Conservation (phyloP, 305 asterid genomes). For the Solanum hybrid region DNA sequence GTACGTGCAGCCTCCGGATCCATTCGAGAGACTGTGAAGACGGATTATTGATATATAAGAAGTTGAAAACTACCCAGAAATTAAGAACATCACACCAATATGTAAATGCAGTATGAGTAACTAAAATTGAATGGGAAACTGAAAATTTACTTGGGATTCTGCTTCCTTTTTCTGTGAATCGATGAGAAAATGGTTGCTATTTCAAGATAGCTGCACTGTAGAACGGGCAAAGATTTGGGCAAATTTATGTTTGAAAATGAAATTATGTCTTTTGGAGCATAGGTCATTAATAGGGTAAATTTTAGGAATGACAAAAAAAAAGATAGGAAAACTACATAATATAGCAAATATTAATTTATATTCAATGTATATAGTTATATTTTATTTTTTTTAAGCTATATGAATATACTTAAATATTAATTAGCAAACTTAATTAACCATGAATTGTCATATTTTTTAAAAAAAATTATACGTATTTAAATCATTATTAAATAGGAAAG, state of each 20-base stretch:
- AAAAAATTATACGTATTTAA: no score
- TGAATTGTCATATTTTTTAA: no score
- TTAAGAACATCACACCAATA: neutral
- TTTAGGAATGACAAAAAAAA: no score
- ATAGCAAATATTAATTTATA: no score
- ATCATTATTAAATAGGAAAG: no score
- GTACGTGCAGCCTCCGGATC: slow-evolving; percentile 66
- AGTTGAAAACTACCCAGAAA: neutral
- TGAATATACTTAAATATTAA: no score
- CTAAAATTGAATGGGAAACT: neutral
- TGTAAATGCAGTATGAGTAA: neutral
- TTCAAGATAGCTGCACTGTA: neutral
- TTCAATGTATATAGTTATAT: no score
- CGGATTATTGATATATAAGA: neutral
- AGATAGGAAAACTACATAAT: no score
- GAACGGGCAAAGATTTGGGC: neutral
- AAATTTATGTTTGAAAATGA: neutral
- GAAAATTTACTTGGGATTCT: neutral
- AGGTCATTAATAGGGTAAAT: neutral
- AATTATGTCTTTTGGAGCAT: neutral
- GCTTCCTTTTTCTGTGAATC: neutral
- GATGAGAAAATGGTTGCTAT: neutral
- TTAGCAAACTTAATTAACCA: no score
- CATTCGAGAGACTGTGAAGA: slow-evolving; percentile 9
- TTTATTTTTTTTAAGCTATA: no score